Conservation (phyloP, 2,329 filamentous ascomycete genomes). For the Colletotrichum agaves region DNA sequence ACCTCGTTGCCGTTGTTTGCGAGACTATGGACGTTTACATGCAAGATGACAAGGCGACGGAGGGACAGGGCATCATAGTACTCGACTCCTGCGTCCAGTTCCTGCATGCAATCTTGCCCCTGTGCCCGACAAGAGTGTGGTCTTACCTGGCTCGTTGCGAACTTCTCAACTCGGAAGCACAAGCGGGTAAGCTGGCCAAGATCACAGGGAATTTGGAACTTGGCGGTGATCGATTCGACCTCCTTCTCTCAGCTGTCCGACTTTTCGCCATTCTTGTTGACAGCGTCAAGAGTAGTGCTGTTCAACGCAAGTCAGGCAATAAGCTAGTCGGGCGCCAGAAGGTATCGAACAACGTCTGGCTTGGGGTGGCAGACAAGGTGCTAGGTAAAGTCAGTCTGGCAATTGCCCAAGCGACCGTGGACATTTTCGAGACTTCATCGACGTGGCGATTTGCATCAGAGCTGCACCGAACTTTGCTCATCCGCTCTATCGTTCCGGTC, state of each 20-base stretch:
- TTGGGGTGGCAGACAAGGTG: slow-evolving; percentile 81
- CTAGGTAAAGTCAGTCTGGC: slow-evolving; percentile 77
- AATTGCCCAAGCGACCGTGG: slow-evolving; percentile 80
- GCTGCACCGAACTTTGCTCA: slow-evolving; percentile 75
- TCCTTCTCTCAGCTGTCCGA: slow-evolving; percentile 78
- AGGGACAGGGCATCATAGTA: slow-evolving; percentile 73
- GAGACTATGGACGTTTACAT: slow-evolving; percentile 82
- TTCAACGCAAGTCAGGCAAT: slow-evolving; percentile 70
- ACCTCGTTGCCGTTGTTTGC: slow-evolving; percentile 84
- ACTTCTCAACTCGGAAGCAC: slow-evolving; percentile 80
- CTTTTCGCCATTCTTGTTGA: slow-evolving; percentile 82
- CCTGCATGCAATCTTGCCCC: slow-evolving; percentile 76
- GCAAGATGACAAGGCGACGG: slow-evolving; percentile 66
- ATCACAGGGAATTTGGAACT: slow-evolving; percentile 88
- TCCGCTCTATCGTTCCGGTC: slow-evolving; percentile 73
- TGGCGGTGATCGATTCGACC: slow-evolving; percentile 77
- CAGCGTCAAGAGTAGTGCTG: slow-evolving; percentile 76
- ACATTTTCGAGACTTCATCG: slow-evolving; percentile 85
- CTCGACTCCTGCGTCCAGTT: slow-evolving; percentile 81
- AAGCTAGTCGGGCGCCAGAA: slow-evolving; percentile 61
- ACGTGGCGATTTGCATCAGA: slow-evolving; percentile 84
- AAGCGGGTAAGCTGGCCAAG: slow-evolving; percentile 78
- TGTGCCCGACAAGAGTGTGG: slow-evolving; percentile 88
- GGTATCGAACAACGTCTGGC: slow-evolving; percentile 65
- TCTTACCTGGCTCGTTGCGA: slow-evolving; percentile 86